phyloP scores from a whole-genome alignment of 345 rosid genomes.

The Nephelium lappaceum region DNA sequence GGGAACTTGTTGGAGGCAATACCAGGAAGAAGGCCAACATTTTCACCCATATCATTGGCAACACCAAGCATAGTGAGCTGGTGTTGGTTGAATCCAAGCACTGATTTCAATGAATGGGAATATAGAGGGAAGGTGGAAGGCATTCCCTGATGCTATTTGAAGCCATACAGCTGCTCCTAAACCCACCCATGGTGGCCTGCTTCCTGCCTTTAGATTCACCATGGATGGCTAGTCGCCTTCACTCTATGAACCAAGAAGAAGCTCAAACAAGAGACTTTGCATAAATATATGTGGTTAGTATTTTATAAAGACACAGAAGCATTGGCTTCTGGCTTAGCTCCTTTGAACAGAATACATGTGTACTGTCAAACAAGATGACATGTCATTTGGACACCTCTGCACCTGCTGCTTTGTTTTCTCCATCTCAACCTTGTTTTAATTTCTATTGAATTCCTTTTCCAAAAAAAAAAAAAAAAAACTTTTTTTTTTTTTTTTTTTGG shows the following conservation, averaged over 20 bases:
- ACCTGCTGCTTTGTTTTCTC: too few species aligned
- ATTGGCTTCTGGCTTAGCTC: too few species aligned
- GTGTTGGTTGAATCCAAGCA: slow-evolving; percentile 64
- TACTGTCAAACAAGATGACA: too few species aligned
- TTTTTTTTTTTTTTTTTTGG: too few species aligned
- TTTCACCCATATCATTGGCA: slow-evolving; percentile 76
- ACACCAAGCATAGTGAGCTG: slow-evolving; percentile 76
- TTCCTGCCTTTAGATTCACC: slow-evolving; percentile 57
- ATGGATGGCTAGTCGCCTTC: slow-evolving; percentile 20
- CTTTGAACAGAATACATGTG: too few species aligned
- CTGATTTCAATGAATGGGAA: slow-evolving; percentile 71
- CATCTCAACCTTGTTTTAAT: too few species aligned
- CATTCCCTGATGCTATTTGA: slow-evolving; percentile 66
- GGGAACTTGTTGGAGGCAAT: slow-evolving; percentile 64
- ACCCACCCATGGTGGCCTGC: slow-evolving; percentile 78
- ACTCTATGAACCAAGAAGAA: background rate
- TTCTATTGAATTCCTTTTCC: too few species aligned
- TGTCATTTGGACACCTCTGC: too few species aligned
- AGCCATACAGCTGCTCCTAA: slow-evolving; percentile 73
- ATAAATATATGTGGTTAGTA: background rate
- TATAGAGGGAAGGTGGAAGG: slow-evolving; percentile 69
- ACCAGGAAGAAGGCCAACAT: slow-evolving; percentile 66
- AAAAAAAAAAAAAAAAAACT: too few species aligned
- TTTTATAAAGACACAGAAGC: too few species aligned
- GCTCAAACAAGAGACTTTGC: background rate